Evolutionary conservation across 306 rosid genomes (phyloP).

Genomic region (Dicorynia guianensis): DNA sequence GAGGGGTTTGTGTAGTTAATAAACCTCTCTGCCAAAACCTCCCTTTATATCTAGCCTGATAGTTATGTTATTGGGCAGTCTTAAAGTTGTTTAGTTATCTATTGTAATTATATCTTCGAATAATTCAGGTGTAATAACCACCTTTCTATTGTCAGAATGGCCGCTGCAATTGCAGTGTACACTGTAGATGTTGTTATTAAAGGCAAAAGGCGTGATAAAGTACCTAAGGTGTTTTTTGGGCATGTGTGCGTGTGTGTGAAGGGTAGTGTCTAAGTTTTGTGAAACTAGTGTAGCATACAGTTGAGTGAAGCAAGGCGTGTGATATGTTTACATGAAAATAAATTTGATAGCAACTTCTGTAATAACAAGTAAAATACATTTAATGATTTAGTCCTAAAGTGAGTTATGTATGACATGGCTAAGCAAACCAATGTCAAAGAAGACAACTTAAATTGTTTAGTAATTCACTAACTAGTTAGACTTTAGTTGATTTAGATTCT

Average conservation of each 20-base stretch:
- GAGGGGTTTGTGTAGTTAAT: no score
- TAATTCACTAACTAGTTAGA: neutral
- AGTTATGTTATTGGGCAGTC: no score
- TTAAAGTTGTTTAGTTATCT: no score
- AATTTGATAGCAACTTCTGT: neutral
- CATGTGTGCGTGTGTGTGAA: no score
- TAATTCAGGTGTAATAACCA: no score
- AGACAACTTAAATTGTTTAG: neutral
- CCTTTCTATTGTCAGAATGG: neutral
- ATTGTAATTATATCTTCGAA: no score
- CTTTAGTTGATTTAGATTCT: neutral
- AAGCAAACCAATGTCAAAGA: neutral
- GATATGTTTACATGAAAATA: constrained; percentile 2
- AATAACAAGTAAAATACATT: neutral
- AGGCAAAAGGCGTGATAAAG: constrained; percentile 7
- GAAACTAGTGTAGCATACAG: constrained; percentile 17
- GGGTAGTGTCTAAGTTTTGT: no score
- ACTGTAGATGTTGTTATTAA: neutral
- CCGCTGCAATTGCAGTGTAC: neutral
- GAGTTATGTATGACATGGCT: neutral
- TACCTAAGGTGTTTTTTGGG: neutral
- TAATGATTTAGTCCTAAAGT: neutral
- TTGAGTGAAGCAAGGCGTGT: constrained; percentile 18
- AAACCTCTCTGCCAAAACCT: no score
- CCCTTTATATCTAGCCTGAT: no score